These are phyloP conservation scores for Chytridium lagenaria DNA, from an alignment of 371 early-diverging fungal genomes.

Conservation along the genomic window DNA sequence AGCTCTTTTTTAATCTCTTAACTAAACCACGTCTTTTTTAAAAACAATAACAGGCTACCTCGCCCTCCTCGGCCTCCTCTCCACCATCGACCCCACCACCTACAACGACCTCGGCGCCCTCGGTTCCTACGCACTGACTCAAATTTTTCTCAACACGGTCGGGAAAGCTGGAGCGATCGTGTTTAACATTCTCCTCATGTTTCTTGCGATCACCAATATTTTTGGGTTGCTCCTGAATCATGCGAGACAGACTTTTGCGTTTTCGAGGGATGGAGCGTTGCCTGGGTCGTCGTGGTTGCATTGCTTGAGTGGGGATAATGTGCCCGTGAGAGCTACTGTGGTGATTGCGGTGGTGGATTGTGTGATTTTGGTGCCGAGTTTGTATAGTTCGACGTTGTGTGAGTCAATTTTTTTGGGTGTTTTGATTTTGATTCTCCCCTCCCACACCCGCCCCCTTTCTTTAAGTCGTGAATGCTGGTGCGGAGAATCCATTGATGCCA, in stretches of 20 bases:
- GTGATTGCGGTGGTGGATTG: constrained; percentile 20
- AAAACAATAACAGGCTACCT: constrained; percentile 17
- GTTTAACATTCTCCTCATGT: constrained; percentile 22
- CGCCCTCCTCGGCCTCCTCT: constrained; percentile 31
- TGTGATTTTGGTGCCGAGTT: constrained; percentile 27
- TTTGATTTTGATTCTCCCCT: too few relatives aligned
- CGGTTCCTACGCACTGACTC: constrained; percentile 14
- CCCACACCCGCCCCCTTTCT: too few relatives aligned
- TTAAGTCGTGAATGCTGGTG: too few relatives aligned
- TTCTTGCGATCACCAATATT: constrained; percentile 25
- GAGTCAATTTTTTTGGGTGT: too few relatives aligned
- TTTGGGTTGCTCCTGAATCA: constrained; percentile 27
- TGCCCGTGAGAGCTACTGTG: constrained; percentile 21
- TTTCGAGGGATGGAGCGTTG: constrained; percentile 74
- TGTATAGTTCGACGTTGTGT: constrained; percentile 16
- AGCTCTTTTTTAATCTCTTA: too few relatives aligned
- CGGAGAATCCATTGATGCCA: too few relatives aligned
- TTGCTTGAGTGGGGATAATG: constrained; percentile 35
- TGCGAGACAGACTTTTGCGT: constrained; percentile 73
- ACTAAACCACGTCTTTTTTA: not conserved
- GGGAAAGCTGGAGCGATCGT: constrained; percentile 18
- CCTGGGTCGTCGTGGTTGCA: constrained; percentile 65
- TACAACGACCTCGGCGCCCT: constrained; percentile 11
- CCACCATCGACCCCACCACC: constrained; percentile 20
- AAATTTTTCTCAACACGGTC: constrained; percentile 7